Base-by-base conservation (phyloP, 352 stramenopile species). In the Phytophthora brassicae region DNA sequence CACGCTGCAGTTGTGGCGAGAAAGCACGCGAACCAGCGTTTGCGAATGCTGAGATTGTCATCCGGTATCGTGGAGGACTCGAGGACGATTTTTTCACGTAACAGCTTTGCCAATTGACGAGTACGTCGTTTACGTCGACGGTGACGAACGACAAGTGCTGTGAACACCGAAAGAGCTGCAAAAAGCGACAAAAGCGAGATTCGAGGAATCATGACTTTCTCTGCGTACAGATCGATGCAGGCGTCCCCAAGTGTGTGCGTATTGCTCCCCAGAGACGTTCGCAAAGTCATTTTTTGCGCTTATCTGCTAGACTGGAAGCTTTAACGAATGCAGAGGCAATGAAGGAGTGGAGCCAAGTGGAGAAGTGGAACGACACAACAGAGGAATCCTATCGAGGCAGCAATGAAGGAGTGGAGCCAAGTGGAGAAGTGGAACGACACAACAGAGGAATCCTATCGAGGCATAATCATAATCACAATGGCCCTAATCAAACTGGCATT, bases 181-280 rank as follows among this genome's bases (percentile, higher is more conserved):
- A 75, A 33, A 11, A 75, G 13, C 29, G 68, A 70, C 2, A 79
- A 54, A 22, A 85, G 57, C 16, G 55, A 65, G 8, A 85, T 67
- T 8, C 76, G 73, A 20, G 73, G 73, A 17, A 82, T 66, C 55
- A 85, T 65, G 20, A 85, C 56, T 2, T 45, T 38, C 44, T 82
- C 68, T 8, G 66, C 59, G 56, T 85, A 85, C 22, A 82, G 46
- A 22, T 85, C 76, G 26, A 67, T 64, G 35, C 73, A 81, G 4
- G 59, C 29, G 51, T 62, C 55, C 19, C 63, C 48, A 17, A 75
- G 17, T 16, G 41, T 38, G 20, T 60, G 41, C 28, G 29, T 17
- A 36, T 24, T 56, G 36, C 55, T 66, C 35, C 60, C 51, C 24
- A 59, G n/a, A 6, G 50, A 69, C 16, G 44, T 75, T n/a, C 54